Base-by-base conservation (phyloP, 2,329 filamentous ascomycete genomes). In the Calonectria crousiana region DNA sequence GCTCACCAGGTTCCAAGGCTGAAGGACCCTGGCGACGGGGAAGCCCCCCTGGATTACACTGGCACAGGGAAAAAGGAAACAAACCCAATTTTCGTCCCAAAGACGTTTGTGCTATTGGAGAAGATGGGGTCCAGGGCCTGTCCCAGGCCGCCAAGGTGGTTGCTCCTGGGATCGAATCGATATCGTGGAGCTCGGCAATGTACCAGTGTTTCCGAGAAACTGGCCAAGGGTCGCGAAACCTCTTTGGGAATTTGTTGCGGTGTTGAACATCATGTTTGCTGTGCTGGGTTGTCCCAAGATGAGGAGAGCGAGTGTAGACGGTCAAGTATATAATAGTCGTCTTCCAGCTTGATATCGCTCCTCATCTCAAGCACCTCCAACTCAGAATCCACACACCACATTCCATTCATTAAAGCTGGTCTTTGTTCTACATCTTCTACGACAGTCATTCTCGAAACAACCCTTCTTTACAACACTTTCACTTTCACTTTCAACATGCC, bases 401-500 rank as follows among this genome's bases (percentile, higher is more conserved):
- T 23, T 58, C 26, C 56, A 62, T 28, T 62, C 52, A 16, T 62
- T 60, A 62, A 62, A 62, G 56, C 56, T 38, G 56, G 36, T 62
- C 56, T 62, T 62, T 16, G 10, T 28, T 41, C 23, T 38, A 20
- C 56, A 62, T 41, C 34, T 62, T 41, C 36, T 41, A 41, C 56
- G 16, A 38, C 56, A 62, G 34, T 41, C 56, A 18, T 28, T 34
- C 9, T 32, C 52, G 6, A 28, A 28, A 41, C 10, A 47, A 47
- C 20, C 44, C n/a, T 18, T 26, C 34, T 62, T 62, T 62, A 20
- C n/a, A 26, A 20, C n/a, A 26, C 10, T 32, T 32, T 32, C 26
- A 20, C 30, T 26, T 53, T 18, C 26, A 20, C 23, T 26, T 53
- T 74, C 62, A 32, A 62, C 16, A 80, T 81, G 78, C 75, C 77